Base-by-base conservation (phyloP, 1,284 basidiomycete genomes). In the Cutaneotrichosporon sp. region DNA sequence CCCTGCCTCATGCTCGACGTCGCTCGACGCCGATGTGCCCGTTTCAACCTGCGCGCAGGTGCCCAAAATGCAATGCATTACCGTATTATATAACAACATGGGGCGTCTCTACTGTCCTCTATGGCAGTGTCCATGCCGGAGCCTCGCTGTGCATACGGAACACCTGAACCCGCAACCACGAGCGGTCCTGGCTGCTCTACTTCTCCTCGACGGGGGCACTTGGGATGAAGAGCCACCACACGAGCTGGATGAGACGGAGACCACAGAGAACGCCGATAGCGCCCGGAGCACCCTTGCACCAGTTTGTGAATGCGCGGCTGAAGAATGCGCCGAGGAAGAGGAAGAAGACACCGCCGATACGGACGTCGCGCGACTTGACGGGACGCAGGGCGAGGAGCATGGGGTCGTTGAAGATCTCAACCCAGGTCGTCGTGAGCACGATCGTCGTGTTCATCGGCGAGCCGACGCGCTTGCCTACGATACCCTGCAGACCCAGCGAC, bases 371-470 rank as follows among this genome's bases (percentile, higher is more conserved):
- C 2, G 83, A 78, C 30, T 73, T 75, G 56, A 86, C 78, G 38
- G 49, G 58, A 18, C 58, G 54, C 50, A 78, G 74, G 74, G 74
- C 77, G 84, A 76, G 86, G 12, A 91, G 78, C 41, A 81, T 76
- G 0, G 88, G 87, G 68, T 90, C 87, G 46, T 84, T 83, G 78
- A 88, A 80, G 49, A 91, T 81, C 71, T 91, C 87, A 54, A 88
- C 87, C 88, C 88, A 91, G 20, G 88, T 83, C 8, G 87, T 88
- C 5, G 86, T 89, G 18, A 88, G 77, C 17, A 72, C 64, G 36
- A 65, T 63, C 8, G 70, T 63, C 40, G 51, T 15, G 86, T 89
- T 40, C 72, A 90, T 88, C 59, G 87, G 84, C 15, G 84, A 85
- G 61, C 85, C 88, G 51, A 89, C 70, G 33, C 74, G 68, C 69